Base-by-base conservation (phyloP, 768 basidiomycete species). In the Mycena polygramma region DNA sequence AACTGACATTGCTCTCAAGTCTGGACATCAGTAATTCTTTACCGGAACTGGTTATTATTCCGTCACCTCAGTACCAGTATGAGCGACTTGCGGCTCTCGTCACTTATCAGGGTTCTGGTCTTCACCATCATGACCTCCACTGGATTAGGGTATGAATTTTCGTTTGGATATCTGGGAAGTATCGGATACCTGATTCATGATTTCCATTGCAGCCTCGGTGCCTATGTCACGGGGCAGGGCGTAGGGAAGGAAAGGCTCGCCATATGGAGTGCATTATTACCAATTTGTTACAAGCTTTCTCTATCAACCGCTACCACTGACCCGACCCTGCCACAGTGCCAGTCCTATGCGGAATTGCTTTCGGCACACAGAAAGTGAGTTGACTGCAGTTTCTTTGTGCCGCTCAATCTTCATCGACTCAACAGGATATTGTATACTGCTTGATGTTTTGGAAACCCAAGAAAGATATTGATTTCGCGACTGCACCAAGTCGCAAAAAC, bases 21-120 rank as follows among this genome's bases (percentile, higher is more conserved):
- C 20, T 69, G 68, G 68, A 69, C 63, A 19, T 8, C 57, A 10
- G 46, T 57, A 4, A 69, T 64, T 15, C 49, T 69, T 37, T 64
- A 54, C n/a, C 62, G 68, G 10, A 69, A 69, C 20, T 69, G 68
- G 68, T 37, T 9, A 14, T 48, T 63, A 22, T 63, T 69, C 11
- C 68, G 68, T 35, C 46, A 51, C 2, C 62, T 69, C 48, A 59
- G 49, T 7, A 55, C 19, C 37, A 51, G 36, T 9, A 52, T 20
- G 49, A 63, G 48, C 13, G 66, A 68, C 9, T 35, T 69, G 20
- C 68, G 62, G 26, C 62, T 64, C 24, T 57, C 68, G 4, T 63
- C 68, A 13, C 62, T 69, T 17, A 52, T 69, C 26, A 45, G 68
- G 11, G 52, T 69, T 24, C 9, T 69, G 22, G 11, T 69, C 43